phyloP scores from a whole-genome alignment of 768 basidiomycete genomes.

The Baorangia bicolor region DNA sequence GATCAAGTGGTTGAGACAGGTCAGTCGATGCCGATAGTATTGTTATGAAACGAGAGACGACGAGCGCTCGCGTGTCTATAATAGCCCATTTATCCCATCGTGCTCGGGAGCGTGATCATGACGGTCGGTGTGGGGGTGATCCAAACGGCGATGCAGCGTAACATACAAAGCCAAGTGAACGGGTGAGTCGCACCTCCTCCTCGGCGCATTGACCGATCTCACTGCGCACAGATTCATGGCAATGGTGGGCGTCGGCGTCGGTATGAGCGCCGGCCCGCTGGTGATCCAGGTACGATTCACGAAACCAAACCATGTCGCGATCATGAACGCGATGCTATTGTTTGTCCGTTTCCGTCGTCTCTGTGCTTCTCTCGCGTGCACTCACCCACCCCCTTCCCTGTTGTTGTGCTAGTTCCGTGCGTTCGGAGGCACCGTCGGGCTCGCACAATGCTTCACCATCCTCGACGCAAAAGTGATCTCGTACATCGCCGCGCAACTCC shows the following conservation, averaged over 20 bases:
- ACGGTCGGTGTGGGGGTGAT: conserved; percentile 45
- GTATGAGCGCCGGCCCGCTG: conserved; percentile 39
- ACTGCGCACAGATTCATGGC: conserved; percentile 39
- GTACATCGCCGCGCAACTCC: conserved; percentile 27
- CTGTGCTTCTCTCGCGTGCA: neutral
- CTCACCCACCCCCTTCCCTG: neutral
- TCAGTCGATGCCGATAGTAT: conserved; percentile 7
- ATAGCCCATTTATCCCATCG: conserved; percentile 43
- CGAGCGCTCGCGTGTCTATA: neutral
- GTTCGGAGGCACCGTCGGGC: conserved; percentile 52
- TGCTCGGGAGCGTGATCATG: conserved; percentile 38
- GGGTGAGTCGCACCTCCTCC: conserved; percentile 25
- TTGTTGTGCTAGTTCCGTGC: conserved; percentile 41
- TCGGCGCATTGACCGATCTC: neutral
- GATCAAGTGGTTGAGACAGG: conserved; percentile 39
- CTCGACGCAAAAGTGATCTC: conserved; percentile 42
- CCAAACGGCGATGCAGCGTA: conserved; percentile 39
- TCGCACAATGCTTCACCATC: conserved; percentile 52
- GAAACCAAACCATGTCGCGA: conserved; percentile 42
- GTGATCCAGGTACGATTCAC: conserved; percentile 47
- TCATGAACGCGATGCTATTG: conserved; percentile 42
- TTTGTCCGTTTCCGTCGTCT: conserved; percentile 38
- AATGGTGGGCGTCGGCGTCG: conserved; percentile 44
- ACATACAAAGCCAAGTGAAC: conserved; percentile 36
- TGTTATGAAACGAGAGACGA: neutral